Conservation (phyloP, 2,329 filamentous ascomycete species). For the Scedosporium aurantiacum region DNA sequence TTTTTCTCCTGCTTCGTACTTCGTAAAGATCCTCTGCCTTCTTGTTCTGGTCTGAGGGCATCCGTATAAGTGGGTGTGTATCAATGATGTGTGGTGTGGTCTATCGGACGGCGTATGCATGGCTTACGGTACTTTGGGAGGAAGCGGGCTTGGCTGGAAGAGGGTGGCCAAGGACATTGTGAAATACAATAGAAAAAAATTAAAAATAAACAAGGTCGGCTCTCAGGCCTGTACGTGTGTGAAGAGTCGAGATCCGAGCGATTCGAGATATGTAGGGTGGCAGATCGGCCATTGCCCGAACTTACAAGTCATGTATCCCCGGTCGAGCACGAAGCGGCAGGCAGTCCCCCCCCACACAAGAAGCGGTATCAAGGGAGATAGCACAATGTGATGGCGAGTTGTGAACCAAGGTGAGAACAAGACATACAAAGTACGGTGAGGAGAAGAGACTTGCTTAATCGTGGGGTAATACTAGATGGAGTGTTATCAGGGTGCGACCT, state of each 20-base stretch:
- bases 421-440: background rate
- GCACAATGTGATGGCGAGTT: too few species aligned
- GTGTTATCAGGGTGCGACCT: too few species aligned
- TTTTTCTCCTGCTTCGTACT: background rate
- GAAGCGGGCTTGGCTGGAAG: background rate
- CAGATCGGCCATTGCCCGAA: background rate
- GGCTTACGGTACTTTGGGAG: background rate
- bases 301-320: background rate
- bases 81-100: background rate
- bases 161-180: background rate
- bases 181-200: background rate
- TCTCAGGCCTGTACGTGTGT: too few species aligned
- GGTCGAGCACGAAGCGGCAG: background rate
- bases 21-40: too few species aligned
- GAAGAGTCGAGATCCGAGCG: background rate
- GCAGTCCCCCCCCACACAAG: background rate
- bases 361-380: background rate
- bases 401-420: too few species aligned
- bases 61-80: background rate
- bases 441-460: background rate
- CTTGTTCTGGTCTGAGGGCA: too few species aligned
- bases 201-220: too few species aligned
- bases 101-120: background rate
- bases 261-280: background rate
- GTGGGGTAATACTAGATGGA: background rate